Evolutionary conservation across 2,329 filamentous ascomycete species (phyloP).

Genomic region (Leptographium procerum): DNA sequence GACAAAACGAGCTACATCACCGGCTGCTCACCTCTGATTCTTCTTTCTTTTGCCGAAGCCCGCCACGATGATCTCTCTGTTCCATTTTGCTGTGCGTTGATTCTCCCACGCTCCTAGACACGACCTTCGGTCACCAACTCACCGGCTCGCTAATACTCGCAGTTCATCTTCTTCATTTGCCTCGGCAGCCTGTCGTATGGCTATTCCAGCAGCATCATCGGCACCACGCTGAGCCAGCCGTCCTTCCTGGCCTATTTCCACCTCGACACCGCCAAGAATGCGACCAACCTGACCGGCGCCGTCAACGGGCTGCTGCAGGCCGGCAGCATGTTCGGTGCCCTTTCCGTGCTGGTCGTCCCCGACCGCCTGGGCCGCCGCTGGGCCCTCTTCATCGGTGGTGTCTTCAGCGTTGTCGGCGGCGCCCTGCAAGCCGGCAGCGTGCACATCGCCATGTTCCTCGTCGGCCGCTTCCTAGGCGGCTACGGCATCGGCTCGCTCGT

Average conservation of each 20-base stretch:
- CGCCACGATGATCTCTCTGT: no score
- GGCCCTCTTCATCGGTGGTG: conserved; percentile 20
- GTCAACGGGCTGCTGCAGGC: conserved; percentile 2
- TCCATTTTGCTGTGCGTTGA: no score
- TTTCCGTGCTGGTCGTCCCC: not conserved
- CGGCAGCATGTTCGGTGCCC: conserved; percentile 3
- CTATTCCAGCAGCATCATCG: conserved; percentile 1
- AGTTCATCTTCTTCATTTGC: no score
- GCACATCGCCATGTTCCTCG: conserved; percentile 19
- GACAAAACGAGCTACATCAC: no score
- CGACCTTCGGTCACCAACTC: no score
- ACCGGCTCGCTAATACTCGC: no score
- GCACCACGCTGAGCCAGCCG: conserved; percentile 3
- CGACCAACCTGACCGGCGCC: not conserved
- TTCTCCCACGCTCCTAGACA: no score
- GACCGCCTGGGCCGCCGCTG: conserved; percentile 23
- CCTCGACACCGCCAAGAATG: not conserved
- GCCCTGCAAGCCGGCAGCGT: conserved; percentile 17
- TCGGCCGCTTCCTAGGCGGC: conserved; percentile 5
- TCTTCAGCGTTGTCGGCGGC: conserved; percentile 19
- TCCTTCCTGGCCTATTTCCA: not conserved
- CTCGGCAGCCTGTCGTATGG: conserved; percentile 1
- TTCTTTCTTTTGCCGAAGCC: no score
- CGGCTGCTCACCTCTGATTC: no score
- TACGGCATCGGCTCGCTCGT: conserved; percentile 18